Evolutionary conservation across 106 monocot species (phyloP).

Genomic region (Dendrobium huoshanense): DNA sequence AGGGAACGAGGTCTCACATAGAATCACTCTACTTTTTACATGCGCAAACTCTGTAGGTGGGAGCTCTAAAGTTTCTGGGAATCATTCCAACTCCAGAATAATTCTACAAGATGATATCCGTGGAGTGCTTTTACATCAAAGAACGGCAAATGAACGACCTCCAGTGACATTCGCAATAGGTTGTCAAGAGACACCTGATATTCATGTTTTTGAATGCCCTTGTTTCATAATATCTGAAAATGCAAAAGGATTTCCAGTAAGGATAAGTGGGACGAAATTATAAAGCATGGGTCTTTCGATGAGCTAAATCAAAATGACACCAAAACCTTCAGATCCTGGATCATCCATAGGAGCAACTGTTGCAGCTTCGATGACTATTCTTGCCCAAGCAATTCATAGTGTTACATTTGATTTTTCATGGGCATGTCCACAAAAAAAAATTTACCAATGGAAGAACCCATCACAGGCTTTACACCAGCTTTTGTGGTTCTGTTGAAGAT

Average conservation of each 20-base stretch:
- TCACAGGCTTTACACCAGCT: conserved; percentile 58
- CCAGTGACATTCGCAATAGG: conserved; percentile 87
- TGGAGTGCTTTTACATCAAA: conserved; percentile 81
- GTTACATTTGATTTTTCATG: conserved; percentile 64
- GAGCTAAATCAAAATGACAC: conserved; percentile 11
- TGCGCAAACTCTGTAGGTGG: conserved; percentile 95
- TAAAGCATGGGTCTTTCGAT: conserved; percentile 52
- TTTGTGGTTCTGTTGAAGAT: conserved; percentile 44
- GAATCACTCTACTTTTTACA: conserved; percentile 80
- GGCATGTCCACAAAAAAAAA: conserved; percentile 34
- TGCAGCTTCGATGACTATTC: conserved; percentile 53
- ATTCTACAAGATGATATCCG: conserved; percentile 72
- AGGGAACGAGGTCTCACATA: too few relatives aligned
- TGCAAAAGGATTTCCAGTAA: conserved; percentile 32
- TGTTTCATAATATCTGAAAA: conserved; percentile 50
- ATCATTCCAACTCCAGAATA: background rate
- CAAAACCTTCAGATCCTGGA: conserved; percentile 30
- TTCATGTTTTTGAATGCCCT: conserved; percentile 36
- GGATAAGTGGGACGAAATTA: conserved; percentile 60
- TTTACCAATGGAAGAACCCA: conserved; percentile 40
- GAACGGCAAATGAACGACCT: conserved; percentile 46
- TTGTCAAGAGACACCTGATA: conserved; percentile 47
- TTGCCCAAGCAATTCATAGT: conserved; percentile 26
- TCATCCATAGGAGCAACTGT: conserved; percentile 63
- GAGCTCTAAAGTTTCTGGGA: conserved; percentile 56